Base-by-base conservation (phyloP, 495 filamentous ascomycete species). In the Aspergillus carlsbadensis region DNA sequence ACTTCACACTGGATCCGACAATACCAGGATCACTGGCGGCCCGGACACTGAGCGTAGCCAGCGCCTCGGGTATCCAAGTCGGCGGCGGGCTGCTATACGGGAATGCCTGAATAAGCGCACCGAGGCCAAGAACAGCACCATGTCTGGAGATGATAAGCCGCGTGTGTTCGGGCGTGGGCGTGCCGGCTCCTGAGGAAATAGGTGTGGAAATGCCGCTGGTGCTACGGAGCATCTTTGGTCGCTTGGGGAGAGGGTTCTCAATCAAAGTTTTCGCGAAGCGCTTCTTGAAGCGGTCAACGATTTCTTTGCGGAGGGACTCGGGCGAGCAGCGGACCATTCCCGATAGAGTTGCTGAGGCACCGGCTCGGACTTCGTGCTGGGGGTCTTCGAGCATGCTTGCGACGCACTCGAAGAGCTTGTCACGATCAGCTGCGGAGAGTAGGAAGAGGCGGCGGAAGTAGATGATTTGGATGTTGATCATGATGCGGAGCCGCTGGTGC, bases 251-350 rank as follows among this genome's bases (percentile, higher is more conserved):
- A 13, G 91, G 93, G 59, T 96, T 95, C 21, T 86, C 80, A 39
- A 72, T 70, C 17, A 99, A 79, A 64, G 88, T 78, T n/a, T 76
- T 78, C 44, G 87, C 87, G 77, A 97, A 98, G 45, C 87, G 85
- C 24, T 78, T 73, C 67, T 90, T 93, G 55, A 98, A 81, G 24
- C 84, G 78, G 40, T 76, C 70, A 53, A 99, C 84, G 60, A 90
- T 86, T 45, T 83, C 81, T 45, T 88, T 82, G 10, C 95, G 92
- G 44, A 96, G 82, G 10, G 71, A 80, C 33, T 84, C 77, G 10
- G 94, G 94, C n/a, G 93, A 97, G 78, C 94, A 99, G 59, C 94
- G 87, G 58, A 99, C 92, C 95, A 99, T 99, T 59, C 94, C 94
- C 11, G 92, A 92, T 2, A 99, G 75, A 0, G 94, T 98, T 14